These are phyloP conservation scores for Colletotrichum limetticola DNA, from an alignment of 2,329 filamentous ascomycete genomes.

Conservation along the genomic window DNA sequence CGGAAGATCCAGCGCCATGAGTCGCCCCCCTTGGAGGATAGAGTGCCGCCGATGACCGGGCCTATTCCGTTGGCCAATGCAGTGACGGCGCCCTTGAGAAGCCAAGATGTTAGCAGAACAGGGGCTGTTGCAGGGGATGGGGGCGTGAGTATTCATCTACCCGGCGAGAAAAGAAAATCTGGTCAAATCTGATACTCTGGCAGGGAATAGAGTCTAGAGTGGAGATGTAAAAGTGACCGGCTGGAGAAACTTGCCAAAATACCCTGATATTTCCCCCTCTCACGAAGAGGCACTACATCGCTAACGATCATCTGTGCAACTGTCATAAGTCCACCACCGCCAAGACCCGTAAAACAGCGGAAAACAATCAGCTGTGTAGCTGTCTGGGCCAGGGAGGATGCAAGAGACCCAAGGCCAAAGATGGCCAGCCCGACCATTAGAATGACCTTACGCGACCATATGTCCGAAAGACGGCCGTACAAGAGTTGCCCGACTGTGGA, in stretches of 20 bases:
- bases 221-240: too few relatives aligned
- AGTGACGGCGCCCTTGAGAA: conserved; percentile 55
- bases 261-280: conserved; percentile 54
- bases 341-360: conserved; percentile 55
- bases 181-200: neutral
- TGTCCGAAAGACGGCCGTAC: conserved; percentile 57
- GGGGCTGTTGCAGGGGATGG: neutral
- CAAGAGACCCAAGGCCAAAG: conserved; percentile 56
- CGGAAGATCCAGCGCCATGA: conserved; percentile 66
- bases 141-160: neutral
- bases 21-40: conserved; percentile 55
- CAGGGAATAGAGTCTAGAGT: too few relatives aligned
- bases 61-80: conserved; percentile 65
- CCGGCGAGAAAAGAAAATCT: neutral
- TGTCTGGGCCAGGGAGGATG: conserved; percentile 53
- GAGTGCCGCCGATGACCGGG: conserved; percentile 62
- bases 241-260: conserved; percentile 46
- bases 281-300: conserved; percentile 59
- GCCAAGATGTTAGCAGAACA: neutral
- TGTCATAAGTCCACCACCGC: conserved; percentile 53
- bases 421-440: conserved; percentile 51
- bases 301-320: conserved; percentile 59
- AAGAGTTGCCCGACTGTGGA: conserved; percentile 59
- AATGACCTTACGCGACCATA: conserved; percentile 58
- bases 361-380: conserved; percentile 53